Percentiles rank a stretch among this genome's conserved stretches.
Evolutionary conservation across 2,329 filamentous ascomycete species (phyloP).

Genomic region (Zelopaecilomyces penicillatus): DNA sequence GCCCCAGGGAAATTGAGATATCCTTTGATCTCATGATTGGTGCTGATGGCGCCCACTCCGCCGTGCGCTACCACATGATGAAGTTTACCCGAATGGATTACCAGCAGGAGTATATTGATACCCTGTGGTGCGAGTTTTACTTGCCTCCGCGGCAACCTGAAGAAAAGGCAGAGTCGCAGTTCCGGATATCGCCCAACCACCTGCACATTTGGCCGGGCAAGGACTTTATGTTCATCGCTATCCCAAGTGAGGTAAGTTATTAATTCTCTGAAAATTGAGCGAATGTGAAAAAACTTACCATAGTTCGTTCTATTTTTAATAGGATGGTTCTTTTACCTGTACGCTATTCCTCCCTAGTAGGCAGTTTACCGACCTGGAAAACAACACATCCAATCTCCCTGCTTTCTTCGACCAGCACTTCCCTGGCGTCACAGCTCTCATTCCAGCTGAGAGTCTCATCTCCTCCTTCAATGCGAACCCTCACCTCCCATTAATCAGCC

Average conservation of each 20-base stretch:
- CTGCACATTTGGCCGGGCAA: conserved; percentile 95
- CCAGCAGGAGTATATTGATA: conserved; percentile 90
- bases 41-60: conserved; percentile 89
- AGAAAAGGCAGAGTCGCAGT: conserved; percentile 37
- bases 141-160: conserved; percentile 48
- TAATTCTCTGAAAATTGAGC: background rate
- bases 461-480: conserved; percentile 73
- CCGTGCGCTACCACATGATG: conserved; percentile 89
- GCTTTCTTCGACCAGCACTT: conserved; percentile 77
- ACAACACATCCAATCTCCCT: conserved; percentile 49
- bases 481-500: conserved; percentile 84
- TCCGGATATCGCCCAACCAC: conserved; percentile 82
- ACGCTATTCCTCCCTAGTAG: conserved; percentile 78
- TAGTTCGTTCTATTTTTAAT: conserved; percentile 5
- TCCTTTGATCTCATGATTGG: conserved; percentile 90
- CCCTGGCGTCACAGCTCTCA: conserved; percentile 71
- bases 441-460: conserved; percentile 58
- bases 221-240: conserved; percentile 97
- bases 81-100: conserved; percentile 89
- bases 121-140: conserved; percentile 92
- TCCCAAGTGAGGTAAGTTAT: conserved; percentile 56
- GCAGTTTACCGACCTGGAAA: conserved; percentile 61
- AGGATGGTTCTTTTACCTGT: conserved; percentile 89
- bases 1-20: conserved; percentile 68
- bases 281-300: too few species aligned